phyloP scores from a whole-genome alignment of 1,284 basidiomycete species.

The Clitocybe nebularis region DNA sequence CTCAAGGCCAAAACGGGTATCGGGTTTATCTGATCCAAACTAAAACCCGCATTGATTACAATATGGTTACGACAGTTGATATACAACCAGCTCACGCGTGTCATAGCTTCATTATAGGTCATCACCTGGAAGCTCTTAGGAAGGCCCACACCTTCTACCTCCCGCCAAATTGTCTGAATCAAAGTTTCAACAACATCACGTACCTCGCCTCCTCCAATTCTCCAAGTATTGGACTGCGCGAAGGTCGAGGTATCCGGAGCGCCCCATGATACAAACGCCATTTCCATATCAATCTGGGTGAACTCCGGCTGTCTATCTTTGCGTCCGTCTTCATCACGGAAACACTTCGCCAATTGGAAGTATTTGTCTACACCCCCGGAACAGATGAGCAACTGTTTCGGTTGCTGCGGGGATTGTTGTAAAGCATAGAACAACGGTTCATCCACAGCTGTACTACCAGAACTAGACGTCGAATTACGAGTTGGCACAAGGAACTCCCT shows the following conservation, averaged over 20 bases:
- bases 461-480: constrained; percentile 40
- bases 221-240: constrained; percentile 50
- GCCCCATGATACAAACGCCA: constrained; percentile 90
- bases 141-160: constrained; percentile 55
- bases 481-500: constrained; percentile 93
- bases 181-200: constrained; percentile 72
- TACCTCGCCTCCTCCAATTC: constrained; percentile 81
- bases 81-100: constrained; percentile 49
- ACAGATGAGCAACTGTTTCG: constrained; percentile 90
- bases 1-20: constrained; percentile 84
- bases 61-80: constrained; percentile 7
- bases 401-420: constrained; percentile 93
- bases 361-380: constrained; percentile 90
- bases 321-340: constrained; percentile 92
- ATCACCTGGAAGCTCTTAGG: constrained; percentile 68
- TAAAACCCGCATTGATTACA: constrained; percentile 26
- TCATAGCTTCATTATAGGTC: constrained; percentile 86
- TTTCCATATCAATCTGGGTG: constrained; percentile 95
- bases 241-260: constrained; percentile 18
- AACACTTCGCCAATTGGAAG: constrained; percentile 91
- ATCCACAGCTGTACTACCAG: constrained; percentile 9
- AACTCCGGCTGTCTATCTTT: constrained; percentile 96
- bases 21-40: constrained; percentile 96
- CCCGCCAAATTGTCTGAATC: constrained; percentile 72
- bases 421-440: constrained; percentile 82